Conservation (phyloP, 148 eudicot genomes). For the Dysphania ambrosioides region DNA sequence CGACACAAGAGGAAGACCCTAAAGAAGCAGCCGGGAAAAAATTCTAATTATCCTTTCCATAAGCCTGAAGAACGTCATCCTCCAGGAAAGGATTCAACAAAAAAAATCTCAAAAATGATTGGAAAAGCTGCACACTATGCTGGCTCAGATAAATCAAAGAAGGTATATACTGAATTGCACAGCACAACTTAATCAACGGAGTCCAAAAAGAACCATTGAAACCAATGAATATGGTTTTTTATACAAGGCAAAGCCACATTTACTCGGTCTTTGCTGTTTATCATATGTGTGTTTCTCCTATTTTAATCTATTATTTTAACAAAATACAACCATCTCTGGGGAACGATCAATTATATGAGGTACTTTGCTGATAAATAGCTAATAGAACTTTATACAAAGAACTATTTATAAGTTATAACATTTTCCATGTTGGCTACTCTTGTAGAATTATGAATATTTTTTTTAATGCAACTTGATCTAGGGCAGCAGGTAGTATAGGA, state of each 20-base stretch:
- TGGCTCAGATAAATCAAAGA: conserved; percentile 73
- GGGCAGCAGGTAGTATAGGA: too few species aligned
- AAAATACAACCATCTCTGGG: too few species aligned
- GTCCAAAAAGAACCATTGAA: background rate
- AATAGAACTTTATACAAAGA: background rate
- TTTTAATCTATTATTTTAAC: too few species aligned
- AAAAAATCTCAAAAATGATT: conserved; percentile 75
- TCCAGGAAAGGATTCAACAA: conserved; percentile 88
- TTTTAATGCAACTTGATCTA: too few species aligned
- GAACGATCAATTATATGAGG: background rate
- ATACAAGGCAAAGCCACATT: background rate
- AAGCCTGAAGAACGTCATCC: conserved; percentile 95
- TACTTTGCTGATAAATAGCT: background rate
- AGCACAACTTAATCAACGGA: background rate
- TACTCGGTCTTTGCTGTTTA: background rate
- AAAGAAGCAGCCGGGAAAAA: conserved; percentile 75
- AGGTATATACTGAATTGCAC: conserved; percentile 38
- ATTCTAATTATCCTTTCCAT: conserved; percentile 60
- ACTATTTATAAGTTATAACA: background rate
- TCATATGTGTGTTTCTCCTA: too few species aligned
- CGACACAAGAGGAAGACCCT: conserved; percentile 82
- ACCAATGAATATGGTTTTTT: background rate
- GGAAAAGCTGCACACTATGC: conserved; percentile 89
- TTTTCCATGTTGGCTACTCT: background rate
- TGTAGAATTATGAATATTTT: background rate